Conservation (phyloP, 148 eudicot genomes). For the Persicaria maculosa region DNA sequence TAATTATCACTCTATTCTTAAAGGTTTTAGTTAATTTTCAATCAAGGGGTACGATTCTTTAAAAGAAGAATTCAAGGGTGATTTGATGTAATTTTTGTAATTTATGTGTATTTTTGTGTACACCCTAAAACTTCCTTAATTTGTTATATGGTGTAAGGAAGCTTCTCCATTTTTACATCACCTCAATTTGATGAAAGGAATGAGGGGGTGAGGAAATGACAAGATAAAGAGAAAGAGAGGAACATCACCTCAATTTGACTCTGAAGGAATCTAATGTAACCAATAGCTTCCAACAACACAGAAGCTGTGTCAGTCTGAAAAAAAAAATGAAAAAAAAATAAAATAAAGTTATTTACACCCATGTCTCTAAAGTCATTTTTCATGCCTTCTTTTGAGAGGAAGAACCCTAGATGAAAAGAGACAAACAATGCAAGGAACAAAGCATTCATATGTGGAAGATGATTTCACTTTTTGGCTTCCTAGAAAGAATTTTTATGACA, state of each 20-base stretch:
- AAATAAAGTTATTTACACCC: not conserved
- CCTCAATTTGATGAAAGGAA: too few relatives aligned
- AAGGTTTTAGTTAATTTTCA: too few relatives aligned
- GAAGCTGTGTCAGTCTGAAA: slow-evolving; percentile 13
- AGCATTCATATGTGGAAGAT: slow-evolving; percentile 5
- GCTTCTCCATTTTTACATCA: not conserved
- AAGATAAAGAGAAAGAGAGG: not conserved
- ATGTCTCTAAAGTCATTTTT: not conserved
- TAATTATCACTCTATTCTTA: too few relatives aligned
- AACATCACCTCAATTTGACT: slow-evolving; percentile 14
- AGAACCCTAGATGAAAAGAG: not conserved
- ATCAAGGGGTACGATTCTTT: too few relatives aligned
- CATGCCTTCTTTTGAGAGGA: slow-evolving; percentile 5
- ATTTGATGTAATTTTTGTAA: too few relatives aligned
- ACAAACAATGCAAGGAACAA: slow-evolving; percentile 5
- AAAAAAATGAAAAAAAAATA: not conserved
- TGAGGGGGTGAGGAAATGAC: slow-evolving; percentile 1
- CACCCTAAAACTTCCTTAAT: not conserved
- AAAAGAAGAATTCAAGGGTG: too few relatives aligned
- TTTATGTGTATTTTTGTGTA: too few relatives aligned
- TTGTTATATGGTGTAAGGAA: slow-evolving; percentile 1
- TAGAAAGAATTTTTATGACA: slow-evolving; percentile 4
- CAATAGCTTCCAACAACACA: slow-evolving; percentile 12
- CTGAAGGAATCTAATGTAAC: slow-evolving; percentile 14
- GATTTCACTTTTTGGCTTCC: slow-evolving; percentile 2